A percentile compares a stretch with the other conserved stretches of the same genome.
These are phyloP conservation scores for Fusarium phyllophilum DNA, from an alignment of 2,329 filamentous ascomycete genomes.

Conservation along the genomic window DNA sequence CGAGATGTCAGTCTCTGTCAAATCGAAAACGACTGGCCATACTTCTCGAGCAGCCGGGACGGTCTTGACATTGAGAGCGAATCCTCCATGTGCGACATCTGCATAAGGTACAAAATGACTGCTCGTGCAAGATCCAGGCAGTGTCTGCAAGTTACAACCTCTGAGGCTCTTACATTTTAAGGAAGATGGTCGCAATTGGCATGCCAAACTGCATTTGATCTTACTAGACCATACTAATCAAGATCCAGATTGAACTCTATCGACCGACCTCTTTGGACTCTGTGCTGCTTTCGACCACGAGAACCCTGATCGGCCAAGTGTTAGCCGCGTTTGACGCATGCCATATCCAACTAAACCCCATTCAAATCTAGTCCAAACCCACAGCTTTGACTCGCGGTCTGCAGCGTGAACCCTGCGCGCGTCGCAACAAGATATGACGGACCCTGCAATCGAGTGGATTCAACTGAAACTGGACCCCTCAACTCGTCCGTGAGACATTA, in stretches of 20 bases:
- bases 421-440: neutral
- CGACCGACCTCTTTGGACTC: neutral
- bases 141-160: neutral
- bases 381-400: neutral
- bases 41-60: neutral
- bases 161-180: neutral
- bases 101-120: rapidly evolving
- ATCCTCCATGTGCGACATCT: too few species aligned
- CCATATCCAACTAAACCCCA: neutral
- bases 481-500: neutral
- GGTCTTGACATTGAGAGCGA: rapidly evolving
- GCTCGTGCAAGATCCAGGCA: neutral
- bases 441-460: neutral
- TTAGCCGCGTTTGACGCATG: neutral
- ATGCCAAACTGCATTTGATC: too few species aligned
- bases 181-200: too few species aligned
- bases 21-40: rapidly evolving
- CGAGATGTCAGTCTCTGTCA: neutral
- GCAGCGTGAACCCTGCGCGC: neutral
- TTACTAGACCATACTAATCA: neutral
- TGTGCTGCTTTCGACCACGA: neutral
- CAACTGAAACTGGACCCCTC: neutral
- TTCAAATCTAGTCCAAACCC: neutral
- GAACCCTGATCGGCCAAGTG: neutral
- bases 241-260: neutral